A percentile compares a stretch with the other conserved stretches of the same genome.
Conservation (phyloP, 768 basidiomycete genomes). For the Boletellus sp. region DNA sequence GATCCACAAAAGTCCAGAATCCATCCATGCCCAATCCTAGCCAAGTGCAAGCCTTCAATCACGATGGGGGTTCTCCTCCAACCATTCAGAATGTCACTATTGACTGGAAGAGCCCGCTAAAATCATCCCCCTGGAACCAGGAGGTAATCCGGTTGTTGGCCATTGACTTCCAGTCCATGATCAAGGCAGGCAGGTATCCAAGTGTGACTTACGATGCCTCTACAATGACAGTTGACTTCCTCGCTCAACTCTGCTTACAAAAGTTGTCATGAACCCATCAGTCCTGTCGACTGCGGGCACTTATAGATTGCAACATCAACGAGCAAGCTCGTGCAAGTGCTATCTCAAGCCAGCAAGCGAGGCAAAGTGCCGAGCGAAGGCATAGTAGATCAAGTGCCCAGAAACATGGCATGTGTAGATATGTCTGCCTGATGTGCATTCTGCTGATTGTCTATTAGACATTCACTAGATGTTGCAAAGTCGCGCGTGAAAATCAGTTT, state of each 20-base stretch:
- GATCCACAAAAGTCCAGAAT: background rate
- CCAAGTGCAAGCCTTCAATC: background rate
- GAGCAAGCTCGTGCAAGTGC: background rate
- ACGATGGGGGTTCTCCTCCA: background rate
- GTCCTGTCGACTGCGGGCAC: no score
- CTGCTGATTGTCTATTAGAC: no score
- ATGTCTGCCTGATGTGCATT: background rate
- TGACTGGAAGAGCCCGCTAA: background rate
- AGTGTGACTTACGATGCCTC: background rate
- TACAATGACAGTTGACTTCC: background rate
- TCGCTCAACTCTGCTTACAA: background rate
- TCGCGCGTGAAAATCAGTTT: background rate
- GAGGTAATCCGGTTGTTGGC: background rate
- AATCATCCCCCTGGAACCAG: background rate
- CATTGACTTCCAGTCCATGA: background rate
- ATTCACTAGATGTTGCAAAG: background rate
- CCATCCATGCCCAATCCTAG: background rate
- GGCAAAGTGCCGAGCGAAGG: background rate
- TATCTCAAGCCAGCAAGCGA: background rate
- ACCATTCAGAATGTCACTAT: background rate
- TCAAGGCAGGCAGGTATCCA: background rate
- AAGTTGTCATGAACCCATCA: background rate
- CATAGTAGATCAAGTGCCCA: background rate
- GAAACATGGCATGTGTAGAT: background rate
- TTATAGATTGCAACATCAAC: background rate